phyloP scores from a whole-genome alignment of 495 filamentous ascomycete species.

The Lasiosphaeria hispida region DNA sequence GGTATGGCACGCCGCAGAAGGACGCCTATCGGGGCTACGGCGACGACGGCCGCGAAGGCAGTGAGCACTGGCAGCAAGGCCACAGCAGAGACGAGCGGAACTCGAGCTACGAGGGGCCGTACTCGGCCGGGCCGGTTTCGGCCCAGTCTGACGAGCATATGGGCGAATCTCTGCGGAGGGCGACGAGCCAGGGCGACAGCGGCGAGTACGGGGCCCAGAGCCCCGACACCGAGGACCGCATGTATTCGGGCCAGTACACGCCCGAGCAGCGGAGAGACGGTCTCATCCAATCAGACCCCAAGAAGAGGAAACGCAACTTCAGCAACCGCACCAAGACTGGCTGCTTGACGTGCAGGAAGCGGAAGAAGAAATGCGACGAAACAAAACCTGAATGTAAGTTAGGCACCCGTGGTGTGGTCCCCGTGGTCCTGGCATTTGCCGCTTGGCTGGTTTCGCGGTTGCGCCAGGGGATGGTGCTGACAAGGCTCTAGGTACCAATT shows the following conservation, averaged over 20 bases:
- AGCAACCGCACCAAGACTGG: constrained; percentile 97
- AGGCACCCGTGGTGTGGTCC: not conserved
- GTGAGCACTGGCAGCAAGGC: constrained; percentile 45
- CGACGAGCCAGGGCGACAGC: constrained; percentile 37
- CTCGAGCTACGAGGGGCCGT: constrained; percentile 41
- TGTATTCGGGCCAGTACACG: constrained; percentile 44
- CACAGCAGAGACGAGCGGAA: constrained; percentile 42
- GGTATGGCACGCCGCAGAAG: constrained; percentile 37
- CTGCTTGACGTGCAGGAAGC: constrained; percentile 87
- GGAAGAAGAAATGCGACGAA: constrained; percentile 99
- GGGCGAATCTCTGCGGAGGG: constrained; percentile 40
- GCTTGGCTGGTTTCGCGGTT: constrained; percentile 11
- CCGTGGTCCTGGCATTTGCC: not conserved
- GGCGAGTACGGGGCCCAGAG: constrained; percentile 46
- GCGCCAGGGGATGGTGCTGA: constrained; percentile 17
- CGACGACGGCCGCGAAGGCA: constrained; percentile 39
- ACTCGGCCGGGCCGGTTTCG: constrained; percentile 40
- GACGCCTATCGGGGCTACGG: constrained; percentile 37
- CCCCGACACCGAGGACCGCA: constrained; percentile 47
- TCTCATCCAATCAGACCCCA: constrained; percentile 65
- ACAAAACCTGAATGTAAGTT: constrained; percentile 84
- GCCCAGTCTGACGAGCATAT: constrained; percentile 46
- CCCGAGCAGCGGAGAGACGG: constrained; percentile 48
- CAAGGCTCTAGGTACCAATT: constrained; percentile 75
- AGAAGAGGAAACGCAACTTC: constrained; percentile 82